A percentile compares a stretch with the other conserved stretches of the same genome.
phyloP scores from a whole-genome alignment of 2,329 filamentous ascomycete genomes.

The Botrytis fragariae region DNA sequence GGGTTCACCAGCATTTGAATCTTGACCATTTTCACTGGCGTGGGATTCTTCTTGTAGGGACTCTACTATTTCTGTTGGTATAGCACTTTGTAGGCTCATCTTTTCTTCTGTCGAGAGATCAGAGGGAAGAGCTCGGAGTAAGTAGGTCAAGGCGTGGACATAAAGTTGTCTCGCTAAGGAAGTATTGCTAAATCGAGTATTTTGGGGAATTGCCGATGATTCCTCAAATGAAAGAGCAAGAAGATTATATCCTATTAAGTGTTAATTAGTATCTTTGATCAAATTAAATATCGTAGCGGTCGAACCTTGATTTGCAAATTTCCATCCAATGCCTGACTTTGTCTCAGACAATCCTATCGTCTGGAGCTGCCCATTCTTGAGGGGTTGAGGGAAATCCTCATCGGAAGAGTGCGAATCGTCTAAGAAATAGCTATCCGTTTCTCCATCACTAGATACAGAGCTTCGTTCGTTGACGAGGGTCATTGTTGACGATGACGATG shows the following conservation, averaged over 20 bases:
- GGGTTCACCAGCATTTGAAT: conserved; percentile 30
- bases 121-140: conserved; percentile 60
- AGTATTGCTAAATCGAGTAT: conserved; percentile 39
- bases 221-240: conserved; percentile 47
- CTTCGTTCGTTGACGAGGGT: conserved; percentile 25
- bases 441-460: background rate
- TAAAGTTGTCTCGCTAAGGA: conserved; percentile 61
- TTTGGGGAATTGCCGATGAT: conserved; percentile 39
- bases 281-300: background rate
- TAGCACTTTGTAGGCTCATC: conserved; percentile 49
- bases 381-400: conserved; percentile 24
- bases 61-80: conserved; percentile 43
- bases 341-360: conserved; percentile 24
- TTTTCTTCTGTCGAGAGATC: conserved; percentile 56
- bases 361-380: conserved; percentile 20
- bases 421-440: conserved; percentile 16
- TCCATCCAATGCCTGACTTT: conserved; percentile 48
- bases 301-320: conserved; percentile 49
- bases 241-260: conserved; percentile 45
- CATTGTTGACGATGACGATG: conserved; percentile 29
- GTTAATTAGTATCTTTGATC: background rate
- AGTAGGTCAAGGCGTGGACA: conserved; percentile 60
- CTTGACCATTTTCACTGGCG: background rate
- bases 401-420: conserved; percentile 27
- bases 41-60: conserved; percentile 25